Base-by-base conservation (phyloP, 2,329 filamentous ascomycete genomes). In the Coniochaeta sp. region DNA sequence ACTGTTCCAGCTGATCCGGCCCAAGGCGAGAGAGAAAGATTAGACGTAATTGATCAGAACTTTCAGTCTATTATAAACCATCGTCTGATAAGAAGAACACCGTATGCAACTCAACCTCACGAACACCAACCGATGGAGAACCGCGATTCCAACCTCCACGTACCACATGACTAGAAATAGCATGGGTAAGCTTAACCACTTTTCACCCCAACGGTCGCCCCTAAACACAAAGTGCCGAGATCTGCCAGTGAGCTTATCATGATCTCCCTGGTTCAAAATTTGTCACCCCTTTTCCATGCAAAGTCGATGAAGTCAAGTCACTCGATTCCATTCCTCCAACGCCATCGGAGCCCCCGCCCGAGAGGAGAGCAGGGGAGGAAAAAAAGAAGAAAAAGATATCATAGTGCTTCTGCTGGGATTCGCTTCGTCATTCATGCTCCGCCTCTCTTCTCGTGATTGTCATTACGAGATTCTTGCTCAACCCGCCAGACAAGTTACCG, bases 401-500 rank as follows among this genome's bases (percentile, higher is more conserved):
- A 17, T 28, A 47, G 42, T 52, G 22, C 26, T 52, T 52, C 47
- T 52, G 47, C 47, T 52, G 24, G 14, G 14, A 52, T 26, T 52
- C 47, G 47, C 47, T 52, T 52, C 47, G 47, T 52, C 47, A 52
- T 52, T 52, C 47, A 52, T 52, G 47, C 47, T 52, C 22, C 47
- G 22, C 47, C 30, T 17, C 47, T 6, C 42, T 47, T 30, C 22
- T 30, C 24, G 10, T 28, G 26, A 24, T 52, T 52, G 47, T 52
- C 47, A 52, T 52, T 30, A 52, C 24, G 42, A 19, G 24, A 24
- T 47, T 24, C 10, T 12, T 19, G 7, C 42, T 24, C 42, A 22
- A 14, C 42, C 42, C n/a, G 19, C 42, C 22, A 24, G 19, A 12
- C 2, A 12, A 47, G 12, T 3, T 12, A 12, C 7, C n/a, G 42